Conservation (phyloP, 1,284 basidiomycete species). For the Somion occarium region DNA sequence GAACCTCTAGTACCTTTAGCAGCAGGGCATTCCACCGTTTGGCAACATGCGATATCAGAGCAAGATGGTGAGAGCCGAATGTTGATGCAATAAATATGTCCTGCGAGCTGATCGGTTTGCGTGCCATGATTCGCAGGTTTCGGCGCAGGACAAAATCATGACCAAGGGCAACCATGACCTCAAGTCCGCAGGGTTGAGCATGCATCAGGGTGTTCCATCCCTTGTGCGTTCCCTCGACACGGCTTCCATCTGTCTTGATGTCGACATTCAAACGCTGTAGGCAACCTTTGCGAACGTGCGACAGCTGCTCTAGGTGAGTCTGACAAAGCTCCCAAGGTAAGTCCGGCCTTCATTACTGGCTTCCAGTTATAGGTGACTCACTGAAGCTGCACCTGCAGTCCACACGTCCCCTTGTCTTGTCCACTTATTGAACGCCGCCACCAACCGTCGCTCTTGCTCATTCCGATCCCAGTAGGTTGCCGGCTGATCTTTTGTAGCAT, state of each 20-base stretch:
- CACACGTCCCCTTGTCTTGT: constrained; percentile 16
- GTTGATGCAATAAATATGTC: constrained; percentile 2
- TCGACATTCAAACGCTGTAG: constrained; percentile 18
- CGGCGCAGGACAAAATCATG: constrained; percentile 8
- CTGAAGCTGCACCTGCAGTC: constrained; percentile 16
- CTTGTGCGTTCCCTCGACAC: constrained; percentile 22
- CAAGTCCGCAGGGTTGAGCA: constrained; percentile 20
- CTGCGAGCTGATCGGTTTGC: background rate
- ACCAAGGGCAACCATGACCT: constrained; percentile 7
- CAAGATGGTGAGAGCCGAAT: constrained; percentile 9
- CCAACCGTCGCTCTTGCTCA: constrained; percentile 14
- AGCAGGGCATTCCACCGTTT: constrained; percentile 2
- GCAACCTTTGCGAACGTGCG: constrained; percentile 23
- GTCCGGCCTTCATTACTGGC: background rate
- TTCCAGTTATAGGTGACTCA: constrained; percentile 1
- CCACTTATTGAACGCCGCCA: constrained; percentile 16
- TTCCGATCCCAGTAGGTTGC: constrained; percentile 14
- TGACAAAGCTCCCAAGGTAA: constrained; percentile 1
- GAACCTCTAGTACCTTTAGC: no score
- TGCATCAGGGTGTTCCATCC: constrained; percentile 22
- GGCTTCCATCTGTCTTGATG: constrained; percentile 21
- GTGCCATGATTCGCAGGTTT: constrained; percentile 2
- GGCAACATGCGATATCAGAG: constrained; percentile 1
- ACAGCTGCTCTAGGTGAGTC: constrained; percentile 20
- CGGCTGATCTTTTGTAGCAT: constrained; percentile 6